Conservation (phyloP, 1,139 yeast genomes). For the Blastobotrys illinoisensis region DNA sequence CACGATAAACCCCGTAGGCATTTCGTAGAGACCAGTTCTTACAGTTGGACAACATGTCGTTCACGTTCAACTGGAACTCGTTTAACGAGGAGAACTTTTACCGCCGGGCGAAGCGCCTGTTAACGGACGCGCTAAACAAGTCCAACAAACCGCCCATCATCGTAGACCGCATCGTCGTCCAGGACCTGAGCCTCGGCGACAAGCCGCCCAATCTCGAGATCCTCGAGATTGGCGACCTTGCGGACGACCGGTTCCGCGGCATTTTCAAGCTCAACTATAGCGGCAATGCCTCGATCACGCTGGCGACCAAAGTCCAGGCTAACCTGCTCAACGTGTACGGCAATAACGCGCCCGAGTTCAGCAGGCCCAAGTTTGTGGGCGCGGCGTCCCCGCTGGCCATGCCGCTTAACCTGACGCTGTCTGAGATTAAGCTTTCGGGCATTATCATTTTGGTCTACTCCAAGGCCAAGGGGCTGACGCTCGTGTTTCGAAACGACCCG, state of each 20-base stretch:
- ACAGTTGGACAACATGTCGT: slow-evolving; percentile 49
- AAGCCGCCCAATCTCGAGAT: slow-evolving; percentile 76
- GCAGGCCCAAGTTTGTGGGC: slow-evolving; percentile 61
- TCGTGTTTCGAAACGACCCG: slow-evolving; percentile 86
- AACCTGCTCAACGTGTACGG: slow-evolving; percentile 71
- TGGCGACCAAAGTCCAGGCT: slow-evolving; percentile 80
- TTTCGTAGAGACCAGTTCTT: neutral
- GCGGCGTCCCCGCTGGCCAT: slow-evolving; percentile 68
- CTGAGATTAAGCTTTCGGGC: slow-evolving; percentile 69
- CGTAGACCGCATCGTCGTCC: slow-evolving; percentile 66
- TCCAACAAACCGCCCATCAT: slow-evolving; percentile 72
- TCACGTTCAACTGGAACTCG: slow-evolving; percentile 76
- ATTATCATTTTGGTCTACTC: slow-evolving; percentile 81
- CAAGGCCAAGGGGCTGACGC: slow-evolving; percentile 73
- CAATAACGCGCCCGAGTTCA: slow-evolving; percentile 39
- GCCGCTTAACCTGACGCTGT: slow-evolving; percentile 70
- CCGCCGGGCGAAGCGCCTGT: slow-evolving; percentile 59
- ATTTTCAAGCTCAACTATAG: slow-evolving; percentile 74
- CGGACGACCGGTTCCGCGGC: slow-evolving; percentile 73
- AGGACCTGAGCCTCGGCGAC: slow-evolving; percentile 72
- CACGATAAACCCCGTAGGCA: neutral
- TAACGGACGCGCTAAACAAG: slow-evolving; percentile 69
- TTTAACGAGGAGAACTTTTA: slow-evolving; percentile 64
- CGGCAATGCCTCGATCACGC: slow-evolving; percentile 76
- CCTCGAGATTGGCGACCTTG: slow-evolving; percentile 80